Conservation (phyloP, 495 filamentous ascomycete genomes). For the Penicillium atrosanguineum region DNA sequence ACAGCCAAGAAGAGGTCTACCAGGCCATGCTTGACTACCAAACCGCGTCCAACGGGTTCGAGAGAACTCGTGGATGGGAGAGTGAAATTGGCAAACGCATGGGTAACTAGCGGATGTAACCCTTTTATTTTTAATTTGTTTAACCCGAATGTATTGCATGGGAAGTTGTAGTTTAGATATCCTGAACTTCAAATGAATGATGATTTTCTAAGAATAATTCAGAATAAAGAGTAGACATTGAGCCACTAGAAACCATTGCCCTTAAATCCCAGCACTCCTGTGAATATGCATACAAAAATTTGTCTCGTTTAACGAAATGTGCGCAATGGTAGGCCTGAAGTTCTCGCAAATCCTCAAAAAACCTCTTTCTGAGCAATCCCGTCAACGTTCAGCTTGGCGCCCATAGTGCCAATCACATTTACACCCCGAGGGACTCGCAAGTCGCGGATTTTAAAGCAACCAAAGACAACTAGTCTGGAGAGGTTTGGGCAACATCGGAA, state of each 20-base stretch:
- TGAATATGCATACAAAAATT: not conserved
- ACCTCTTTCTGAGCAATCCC: constrained; percentile 32
- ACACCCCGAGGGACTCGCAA: constrained; percentile 68
- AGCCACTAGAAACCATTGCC: not conserved
- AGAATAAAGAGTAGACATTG: not conserved
- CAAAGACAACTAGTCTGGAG: constrained; percentile 74
- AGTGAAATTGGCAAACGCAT: constrained; percentile 94
- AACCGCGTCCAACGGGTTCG: constrained; percentile 83
- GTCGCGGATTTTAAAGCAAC: constrained; percentile 73
- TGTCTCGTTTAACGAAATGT: not conserved
- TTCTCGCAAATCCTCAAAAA: constrained; percentile 1
- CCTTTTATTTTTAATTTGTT: not conserved
- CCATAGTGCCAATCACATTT: constrained; percentile 63
- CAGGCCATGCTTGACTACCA: constrained; percentile 90
- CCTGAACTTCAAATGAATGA: constrained; percentile 6
- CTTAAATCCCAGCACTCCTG: not conserved
- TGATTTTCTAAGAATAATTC: not conserved
- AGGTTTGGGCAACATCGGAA: constrained; percentile 72
- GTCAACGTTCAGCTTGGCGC: constrained; percentile 46
- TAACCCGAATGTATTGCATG: not conserved
- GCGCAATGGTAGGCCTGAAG: not conserved
- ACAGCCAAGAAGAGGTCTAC: constrained; percentile 77
- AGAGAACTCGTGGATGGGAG: constrained; percentile 76
- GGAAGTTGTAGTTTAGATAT: constrained; percentile 3
- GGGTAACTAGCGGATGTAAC: constrained; percentile 36